Conservation (phyloP, 495 filamentous ascomycete species). For the Sordaria brevicollis region DNA sequence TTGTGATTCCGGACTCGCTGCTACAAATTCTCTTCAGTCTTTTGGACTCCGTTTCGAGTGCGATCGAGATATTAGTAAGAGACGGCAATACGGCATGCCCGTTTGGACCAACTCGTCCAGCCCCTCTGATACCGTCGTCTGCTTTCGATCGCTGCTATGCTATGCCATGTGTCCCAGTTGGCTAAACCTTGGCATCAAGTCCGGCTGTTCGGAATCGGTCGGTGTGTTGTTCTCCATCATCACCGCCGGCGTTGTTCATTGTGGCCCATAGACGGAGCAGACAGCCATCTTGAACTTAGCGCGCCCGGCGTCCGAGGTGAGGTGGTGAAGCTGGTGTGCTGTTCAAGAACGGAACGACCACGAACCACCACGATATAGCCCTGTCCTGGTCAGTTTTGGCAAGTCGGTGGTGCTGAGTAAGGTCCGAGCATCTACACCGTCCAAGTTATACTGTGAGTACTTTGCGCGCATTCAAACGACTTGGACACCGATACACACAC, state of each 20-base stretch:
- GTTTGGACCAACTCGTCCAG: neutral
- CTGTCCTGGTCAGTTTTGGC: neutral
- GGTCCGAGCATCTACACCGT: neutral
- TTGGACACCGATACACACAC: too few species aligned
- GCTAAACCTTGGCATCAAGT: neutral
- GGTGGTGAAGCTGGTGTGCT: too few species aligned
- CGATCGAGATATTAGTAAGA: neutral
- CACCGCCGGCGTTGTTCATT: neutral
- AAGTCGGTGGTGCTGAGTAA: neutral
- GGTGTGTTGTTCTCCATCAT: neutral
- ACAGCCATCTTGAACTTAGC: neutral
- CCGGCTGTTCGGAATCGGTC: neutral
- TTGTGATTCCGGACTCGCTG: neutral
- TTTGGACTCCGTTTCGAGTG: neutral
- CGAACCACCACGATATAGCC: neutral
- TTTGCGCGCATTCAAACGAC: too few species aligned
- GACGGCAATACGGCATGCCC: neutral
- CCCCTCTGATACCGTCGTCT: too few species aligned
- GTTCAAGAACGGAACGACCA: neutral
- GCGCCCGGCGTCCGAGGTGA: neutral
- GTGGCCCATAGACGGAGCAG: neutral
- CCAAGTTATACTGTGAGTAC: neutral
- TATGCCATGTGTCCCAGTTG: neutral
- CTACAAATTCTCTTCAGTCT: neutral
- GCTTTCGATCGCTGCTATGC: neutral